Conservation (phyloP, 1,139 yeast species). For the Suhomyces ambrosiae region DNA sequence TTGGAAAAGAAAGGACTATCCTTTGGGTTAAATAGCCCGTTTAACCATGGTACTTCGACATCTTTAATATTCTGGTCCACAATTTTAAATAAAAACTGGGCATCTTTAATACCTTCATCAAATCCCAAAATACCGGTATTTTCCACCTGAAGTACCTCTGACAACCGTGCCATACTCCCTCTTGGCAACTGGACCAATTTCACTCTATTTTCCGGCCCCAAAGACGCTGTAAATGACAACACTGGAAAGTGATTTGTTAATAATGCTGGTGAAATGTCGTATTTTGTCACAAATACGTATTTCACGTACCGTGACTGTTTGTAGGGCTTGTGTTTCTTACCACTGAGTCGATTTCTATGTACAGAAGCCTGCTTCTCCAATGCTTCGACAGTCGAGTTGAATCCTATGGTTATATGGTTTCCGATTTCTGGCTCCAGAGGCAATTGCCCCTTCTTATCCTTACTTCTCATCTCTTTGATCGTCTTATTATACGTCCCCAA, state of each 20-base stretch:
- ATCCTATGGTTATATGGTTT: conserved; percentile 45
- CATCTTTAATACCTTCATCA: conserved; percentile 24
- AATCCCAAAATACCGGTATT: conserved; percentile 36
- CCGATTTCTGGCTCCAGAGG: conserved; percentile 30
- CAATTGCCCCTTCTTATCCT: conserved; percentile 3
- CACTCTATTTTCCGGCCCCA: conserved; percentile 29
- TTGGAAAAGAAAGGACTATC: conserved; percentile 23
- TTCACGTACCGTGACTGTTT: conserved; percentile 22
- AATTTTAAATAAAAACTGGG: conserved; percentile 32
- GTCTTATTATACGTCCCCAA: conserved; percentile 37
- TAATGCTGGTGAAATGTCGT: conserved; percentile 52
- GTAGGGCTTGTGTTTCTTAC: conserved; percentile 13
- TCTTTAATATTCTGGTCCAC: conserved; percentile 37
- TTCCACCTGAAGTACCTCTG: conserved; percentile 31
- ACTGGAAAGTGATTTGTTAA: conserved; percentile 56
- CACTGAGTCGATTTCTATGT: conserved; percentile 14
- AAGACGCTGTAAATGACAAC: conserved; percentile 49
- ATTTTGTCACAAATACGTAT: conserved; percentile 56
- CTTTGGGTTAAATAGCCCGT: conserved; percentile 26
- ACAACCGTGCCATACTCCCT: conserved; percentile 42
- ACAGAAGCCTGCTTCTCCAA: conserved; percentile 51
- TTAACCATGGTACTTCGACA: conserved; percentile 50
- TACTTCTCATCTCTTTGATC: conserved; percentile 14
- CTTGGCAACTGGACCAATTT: conserved; percentile 58
- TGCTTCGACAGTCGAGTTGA: conserved; percentile 53